Conservation (phyloP, 108 stramenopile genomes). For the Hondaea fermentalgiana region DNA sequence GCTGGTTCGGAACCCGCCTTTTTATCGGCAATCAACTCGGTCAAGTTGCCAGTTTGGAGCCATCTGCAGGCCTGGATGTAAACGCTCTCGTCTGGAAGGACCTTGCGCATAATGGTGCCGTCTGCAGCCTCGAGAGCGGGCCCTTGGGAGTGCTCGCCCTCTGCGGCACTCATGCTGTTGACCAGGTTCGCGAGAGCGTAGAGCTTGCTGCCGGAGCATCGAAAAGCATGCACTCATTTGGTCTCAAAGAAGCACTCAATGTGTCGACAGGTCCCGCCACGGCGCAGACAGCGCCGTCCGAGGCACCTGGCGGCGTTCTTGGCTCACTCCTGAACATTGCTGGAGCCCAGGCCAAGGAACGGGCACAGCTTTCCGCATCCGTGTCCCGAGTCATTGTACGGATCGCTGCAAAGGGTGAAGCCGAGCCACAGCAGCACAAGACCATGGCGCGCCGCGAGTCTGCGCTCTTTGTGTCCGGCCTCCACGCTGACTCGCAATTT, state of each 20-base stretch:
- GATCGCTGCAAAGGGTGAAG: not conserved
- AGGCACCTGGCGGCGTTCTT: not conserved
- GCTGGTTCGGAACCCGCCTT: not conserved
- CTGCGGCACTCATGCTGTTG: not conserved
- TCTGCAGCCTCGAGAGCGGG: not conserved
- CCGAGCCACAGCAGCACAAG: not conserved
- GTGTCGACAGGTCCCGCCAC: not conserved
- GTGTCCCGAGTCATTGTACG: not conserved
- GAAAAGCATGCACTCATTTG: not conserved
- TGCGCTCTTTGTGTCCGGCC: not conserved
- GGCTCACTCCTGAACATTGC: not conserved
- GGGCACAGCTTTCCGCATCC: not conserved
- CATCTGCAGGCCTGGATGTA: not conserved
- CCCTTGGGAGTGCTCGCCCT: not conserved
- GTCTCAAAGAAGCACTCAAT: not conserved
- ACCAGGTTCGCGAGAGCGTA: not conserved
- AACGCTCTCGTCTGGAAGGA: not conserved
- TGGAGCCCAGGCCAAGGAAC: not conserved
- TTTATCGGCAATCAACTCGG: not conserved
- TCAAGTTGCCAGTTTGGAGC: not conserved
- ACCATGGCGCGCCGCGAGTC: not conserved
- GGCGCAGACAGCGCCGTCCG: not conserved
- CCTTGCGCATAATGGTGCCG: not conserved
- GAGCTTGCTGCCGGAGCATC: not conserved
- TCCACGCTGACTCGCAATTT: not conserved